Conservation (phyloP, 169 alveolate genomes). For the Fabrea salina region DNA sequence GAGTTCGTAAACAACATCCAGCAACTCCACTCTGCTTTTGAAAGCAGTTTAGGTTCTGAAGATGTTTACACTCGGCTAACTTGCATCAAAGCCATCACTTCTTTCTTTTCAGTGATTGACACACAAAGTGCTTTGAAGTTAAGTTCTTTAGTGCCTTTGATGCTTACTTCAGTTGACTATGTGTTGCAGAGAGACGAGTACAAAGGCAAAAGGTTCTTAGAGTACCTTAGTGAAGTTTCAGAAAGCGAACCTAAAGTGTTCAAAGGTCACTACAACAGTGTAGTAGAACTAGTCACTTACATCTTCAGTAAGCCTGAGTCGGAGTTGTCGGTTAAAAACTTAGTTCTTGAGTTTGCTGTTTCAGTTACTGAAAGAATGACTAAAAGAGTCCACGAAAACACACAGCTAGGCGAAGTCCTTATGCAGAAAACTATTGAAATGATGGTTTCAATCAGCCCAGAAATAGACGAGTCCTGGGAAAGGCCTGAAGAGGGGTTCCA, state of each 20-base stretch:
- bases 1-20: background rate
- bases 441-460: constrained; percentile 70
- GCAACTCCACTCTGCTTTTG: background rate
- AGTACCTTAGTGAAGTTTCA: constrained; percentile 1
- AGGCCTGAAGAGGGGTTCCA: constrained; percentile 64
- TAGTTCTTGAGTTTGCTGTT: constrained; percentile 22
- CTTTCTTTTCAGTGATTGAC: constrained; percentile 16
- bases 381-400: background rate
- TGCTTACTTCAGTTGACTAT: constrained; percentile 25
- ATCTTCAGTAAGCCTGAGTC: background rate
- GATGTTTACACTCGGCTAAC: background rate
- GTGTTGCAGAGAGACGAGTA: background rate
- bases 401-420: background rate
- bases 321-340: background rate
- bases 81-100: background rate
- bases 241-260: constrained; percentile 29
- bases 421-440: constrained; percentile 45
- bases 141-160: background rate
- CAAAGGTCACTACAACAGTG: background rate
- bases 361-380: background rate
- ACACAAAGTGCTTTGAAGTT: background rate
- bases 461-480: constrained; percentile 70
- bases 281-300: background rate
- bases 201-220: background rate
- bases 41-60: background rate